phyloP scores from a whole-genome alignment of 306 rosid species.

The Alnus rubra region DNA sequence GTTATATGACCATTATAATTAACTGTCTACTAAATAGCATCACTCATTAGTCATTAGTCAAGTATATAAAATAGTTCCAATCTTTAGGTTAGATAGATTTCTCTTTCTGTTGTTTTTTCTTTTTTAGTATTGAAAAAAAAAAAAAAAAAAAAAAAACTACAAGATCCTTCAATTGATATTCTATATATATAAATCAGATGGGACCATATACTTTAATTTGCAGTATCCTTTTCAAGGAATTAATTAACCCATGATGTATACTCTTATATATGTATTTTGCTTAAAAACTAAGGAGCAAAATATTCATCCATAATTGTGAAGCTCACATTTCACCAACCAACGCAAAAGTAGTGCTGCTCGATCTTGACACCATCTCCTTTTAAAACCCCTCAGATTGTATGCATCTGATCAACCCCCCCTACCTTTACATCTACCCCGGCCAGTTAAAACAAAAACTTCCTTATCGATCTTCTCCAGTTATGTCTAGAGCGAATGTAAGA shows the following conservation, averaged over 20 bases:
- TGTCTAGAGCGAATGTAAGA: constrained; percentile 65
- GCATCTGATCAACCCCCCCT: constrained; percentile 15
- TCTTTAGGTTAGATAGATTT: background rate
- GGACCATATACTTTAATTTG: constrained; percentile 10
- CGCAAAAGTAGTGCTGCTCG: constrained; percentile 10
- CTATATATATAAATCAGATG: background rate
- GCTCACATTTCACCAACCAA: constrained; percentile 77
- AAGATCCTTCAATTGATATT: no score
- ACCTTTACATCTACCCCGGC: constrained; percentile 4
- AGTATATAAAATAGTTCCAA: background rate
- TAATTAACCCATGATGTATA: no score
- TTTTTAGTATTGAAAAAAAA: no score
- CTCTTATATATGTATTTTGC: constrained; percentile 45
- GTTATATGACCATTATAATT: no score
- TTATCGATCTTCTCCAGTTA: constrained; percentile 28
- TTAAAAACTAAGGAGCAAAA: constrained; percentile 61
- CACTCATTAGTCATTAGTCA: background rate
- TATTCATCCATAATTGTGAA: constrained; percentile 50
- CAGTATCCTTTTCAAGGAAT: constrained; percentile 24
- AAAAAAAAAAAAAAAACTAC: no score
- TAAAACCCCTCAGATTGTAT: constrained; percentile 15
- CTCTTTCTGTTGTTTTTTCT: background rate
- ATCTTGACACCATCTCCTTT: constrained; percentile 13
- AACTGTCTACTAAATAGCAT: no score
- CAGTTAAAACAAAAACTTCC: constrained; percentile 1